Base-by-base conservation (phyloP, 2,329 filamentous ascomycete genomes). In the Aspergillus proliferans region DNA sequence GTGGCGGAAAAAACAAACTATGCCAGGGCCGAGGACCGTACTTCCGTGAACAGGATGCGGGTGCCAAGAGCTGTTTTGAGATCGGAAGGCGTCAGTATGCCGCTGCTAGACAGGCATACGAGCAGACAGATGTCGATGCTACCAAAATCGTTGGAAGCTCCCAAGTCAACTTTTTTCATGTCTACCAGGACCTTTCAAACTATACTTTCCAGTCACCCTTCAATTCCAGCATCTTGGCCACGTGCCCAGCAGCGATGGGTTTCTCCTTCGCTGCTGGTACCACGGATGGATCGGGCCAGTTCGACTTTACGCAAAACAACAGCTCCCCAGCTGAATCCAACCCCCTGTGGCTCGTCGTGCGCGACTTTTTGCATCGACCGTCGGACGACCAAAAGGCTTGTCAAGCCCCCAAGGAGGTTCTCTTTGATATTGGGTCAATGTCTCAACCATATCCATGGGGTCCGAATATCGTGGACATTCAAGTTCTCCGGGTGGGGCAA, bases 241-340 rank as follows among this genome's bases (percentile, higher is more conserved):
- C 91, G 0, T 97, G 92, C 59, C 85, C 90, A 3, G 91, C 91
- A 0, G 89, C 90, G 0, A 73, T 97, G 51, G 92, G 92, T 5
- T 95, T 93, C 65, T 91, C 87, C 0, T 97, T 97, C 64, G 92
- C 92, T 0, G 92, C 88, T 1, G 92, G 92, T 9, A 97, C 92
- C 0, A 88, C 88, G 0, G 92, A 97, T 65, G 89, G 92, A 5
- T 91, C 92, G 0, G 92, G 92, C 0, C 84, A 83, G 0, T 95
- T 95, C 61, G 92, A 97, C 69, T 96, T 97, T 65, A 93, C 88
- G 1, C 92, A 97, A 64, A 91, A 90, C 56, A 81, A 87, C 55
- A 84, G 85, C 0, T 84, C 84, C n/a, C 85, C 88, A 7, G 63
- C 71, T 0, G 79, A 84, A 38, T 80, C 79, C 19, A 91, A 87